Evolutionary conservation across 2,329 filamentous ascomycete species (phyloP).

Genomic region (Stachybotrys elegans): DNA sequence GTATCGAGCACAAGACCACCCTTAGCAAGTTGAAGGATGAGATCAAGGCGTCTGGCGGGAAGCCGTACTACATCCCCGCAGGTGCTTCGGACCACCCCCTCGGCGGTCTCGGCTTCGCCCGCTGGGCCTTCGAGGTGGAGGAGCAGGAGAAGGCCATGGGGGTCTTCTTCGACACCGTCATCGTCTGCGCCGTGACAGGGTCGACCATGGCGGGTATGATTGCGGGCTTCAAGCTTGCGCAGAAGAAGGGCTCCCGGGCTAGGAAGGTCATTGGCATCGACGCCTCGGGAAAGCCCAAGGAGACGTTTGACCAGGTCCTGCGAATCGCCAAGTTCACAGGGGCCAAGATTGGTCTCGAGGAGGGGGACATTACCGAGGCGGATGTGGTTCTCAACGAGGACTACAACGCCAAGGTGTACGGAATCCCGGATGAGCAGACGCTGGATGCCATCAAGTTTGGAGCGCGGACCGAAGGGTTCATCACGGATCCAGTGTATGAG

Average conservation of each 20-base stretch:
- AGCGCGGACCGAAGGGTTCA: slow-evolving; percentile 64
- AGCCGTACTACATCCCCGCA: slow-evolving; percentile 68
- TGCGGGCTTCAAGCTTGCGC: slow-evolving; percentile 63
- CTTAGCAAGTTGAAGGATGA: slow-evolving; percentile 49
- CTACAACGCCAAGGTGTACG: slow-evolving; percentile 65
- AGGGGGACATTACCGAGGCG: slow-evolving; percentile 53
- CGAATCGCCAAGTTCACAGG: slow-evolving; percentile 62
- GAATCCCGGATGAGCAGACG: slow-evolving; percentile 60
- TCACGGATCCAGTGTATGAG: slow-evolving; percentile 73
- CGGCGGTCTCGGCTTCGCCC: slow-evolving; percentile 64
- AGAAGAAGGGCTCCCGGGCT: slow-evolving; percentile 39
- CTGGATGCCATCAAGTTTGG: slow-evolving; percentile 65
- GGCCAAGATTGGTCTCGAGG: slow-evolving; percentile 54
- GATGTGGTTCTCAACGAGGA: slow-evolving; percentile 57
- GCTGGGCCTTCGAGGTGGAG: slow-evolving; percentile 65
- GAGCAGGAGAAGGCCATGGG: slow-evolving; percentile 57
- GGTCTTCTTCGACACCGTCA: slow-evolving; percentile 61
- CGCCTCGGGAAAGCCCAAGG: slow-evolving; percentile 32
- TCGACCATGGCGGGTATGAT: slow-evolving; percentile 68
- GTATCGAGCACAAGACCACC: slow-evolving; percentile 64
- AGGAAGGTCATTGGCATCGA: slow-evolving; percentile 64
- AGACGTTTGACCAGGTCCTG: slow-evolving; percentile 61
- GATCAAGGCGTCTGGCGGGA: slow-evolving; percentile 46
- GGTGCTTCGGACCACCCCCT: slow-evolving; percentile 67
- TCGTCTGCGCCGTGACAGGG: slow-evolving; percentile 68